phyloP scores from a whole-genome alignment of 352 stramenopile species.

The Phytophthora idaei region DNA sequence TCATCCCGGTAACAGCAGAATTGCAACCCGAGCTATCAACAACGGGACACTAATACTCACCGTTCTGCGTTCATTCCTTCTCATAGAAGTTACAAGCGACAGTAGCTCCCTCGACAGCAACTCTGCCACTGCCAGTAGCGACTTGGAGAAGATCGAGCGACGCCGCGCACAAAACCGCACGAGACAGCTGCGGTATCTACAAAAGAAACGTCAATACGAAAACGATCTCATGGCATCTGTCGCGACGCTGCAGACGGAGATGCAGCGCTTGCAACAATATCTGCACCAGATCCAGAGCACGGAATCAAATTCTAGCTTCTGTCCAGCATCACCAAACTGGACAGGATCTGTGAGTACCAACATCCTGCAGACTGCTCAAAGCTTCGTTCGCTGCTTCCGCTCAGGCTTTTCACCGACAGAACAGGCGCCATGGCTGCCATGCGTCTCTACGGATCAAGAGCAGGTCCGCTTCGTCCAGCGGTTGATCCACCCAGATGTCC shows the following conservation, averaged over 20 bases:
- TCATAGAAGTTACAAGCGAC: not conserved
- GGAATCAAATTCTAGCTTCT: not conserved
- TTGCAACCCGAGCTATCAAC: not conserved
- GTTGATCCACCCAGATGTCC: slow-evolving; percentile 13
- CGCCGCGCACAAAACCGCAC: slow-evolving; percentile 22
- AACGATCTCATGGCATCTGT: slow-evolving; percentile 14
- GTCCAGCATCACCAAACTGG: not conserved
- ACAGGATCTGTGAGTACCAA: not conserved
- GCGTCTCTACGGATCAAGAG: slow-evolving; percentile 2
- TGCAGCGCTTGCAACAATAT: slow-evolving; percentile 12
- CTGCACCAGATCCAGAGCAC: not conserved
- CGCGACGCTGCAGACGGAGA: slow-evolving; percentile 14
- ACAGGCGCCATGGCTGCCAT: slow-evolving; percentile 12
- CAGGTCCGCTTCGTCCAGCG: slow-evolving; percentile 34
- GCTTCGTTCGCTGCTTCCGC: slow-evolving; percentile 32
- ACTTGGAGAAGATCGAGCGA: slow-evolving; percentile 7
- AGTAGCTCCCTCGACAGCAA: not conserved
- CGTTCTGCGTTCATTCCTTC: not conserved
- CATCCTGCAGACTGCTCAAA: slow-evolving; percentile 12
- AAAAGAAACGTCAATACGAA: slow-evolving; percentile 33
- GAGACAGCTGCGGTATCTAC: slow-evolving; percentile 34
- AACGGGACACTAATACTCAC: not conserved
- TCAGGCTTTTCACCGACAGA: slow-evolving; percentile 19
- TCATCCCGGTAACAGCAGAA: slow-evolving; percentile 1
- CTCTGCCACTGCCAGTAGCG: not conserved